Base-by-base conservation (phyloP, 139 green algal genomes). In the Choricystis sp. region DNA sequence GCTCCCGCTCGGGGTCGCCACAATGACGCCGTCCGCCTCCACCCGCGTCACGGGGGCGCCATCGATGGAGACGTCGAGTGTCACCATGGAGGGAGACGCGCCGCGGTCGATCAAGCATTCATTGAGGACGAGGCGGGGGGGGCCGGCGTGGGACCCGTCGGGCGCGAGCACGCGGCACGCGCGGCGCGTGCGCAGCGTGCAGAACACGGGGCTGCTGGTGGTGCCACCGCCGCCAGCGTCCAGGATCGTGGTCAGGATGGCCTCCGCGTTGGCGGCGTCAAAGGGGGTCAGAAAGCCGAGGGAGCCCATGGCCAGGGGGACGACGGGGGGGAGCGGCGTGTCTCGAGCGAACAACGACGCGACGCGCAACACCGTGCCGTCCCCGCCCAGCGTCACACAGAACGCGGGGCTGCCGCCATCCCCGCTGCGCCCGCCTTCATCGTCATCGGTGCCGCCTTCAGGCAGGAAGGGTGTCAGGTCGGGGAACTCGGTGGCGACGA, bases 211-310 rank as follows among this genome's bases (percentile, higher is more conserved):
- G n/a, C n/a, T n/a, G n/a, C n/a, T n/a, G n/a, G n/a, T n/a, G n/a
- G n/a, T n/a, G n/a, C n/a, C n/a, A n/a, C 79, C 63, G 3, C 73
- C 52, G 62, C 78, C 29, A 25, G 76, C 69, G 0, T 56, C 64
- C 26, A 95, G 74, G 56, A 92, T 72, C 1, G 78, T 71, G 21
- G 56, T 29, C 61, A 91, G 73, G 26, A 75, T 69, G 23, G 70
- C 60, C 3, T 57, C 66, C 5, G 74, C 78, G 68, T 90, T 82
- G 67, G 88, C 89, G 29, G 86, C 76, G 64, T 91, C 84, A 69
- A 94, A 96, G 31, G 84, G 84, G 2, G 89, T 96, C 26, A 96
- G 73, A 71, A 96, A 96, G 48, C 88, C 88, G 29, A 96, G 78
- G 0, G 86, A 89, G 29, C 89, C 89, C 89, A 96, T 96, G 14